Base-by-base conservation (phyloP, 1,284 basidiomycete genomes). In the Agaricales sp. region DNA sequence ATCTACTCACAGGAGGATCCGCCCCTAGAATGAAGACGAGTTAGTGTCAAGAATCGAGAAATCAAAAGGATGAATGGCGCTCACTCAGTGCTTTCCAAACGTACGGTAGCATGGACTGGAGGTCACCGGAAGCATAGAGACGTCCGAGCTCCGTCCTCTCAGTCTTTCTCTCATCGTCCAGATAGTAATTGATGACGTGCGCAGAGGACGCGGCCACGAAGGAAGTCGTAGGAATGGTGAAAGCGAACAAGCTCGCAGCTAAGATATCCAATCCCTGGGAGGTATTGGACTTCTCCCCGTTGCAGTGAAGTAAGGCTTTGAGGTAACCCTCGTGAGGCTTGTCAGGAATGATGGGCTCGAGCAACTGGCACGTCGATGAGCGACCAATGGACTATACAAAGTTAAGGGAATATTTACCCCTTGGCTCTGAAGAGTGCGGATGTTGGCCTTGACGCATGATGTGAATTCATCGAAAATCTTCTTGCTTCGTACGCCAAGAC, bases 141-240 rank as follows among this genome's bases (percentile, higher is more conserved):
- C 56, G 53, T 20, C 65, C 61, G 23, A 77, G 54, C 14, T 51
- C 55, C 4, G 71, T 61, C 19, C 73, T 63, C 45, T 70, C 69
- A 20, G 61, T 52, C 35, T 59, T 52, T 50, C 67, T 65, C 22
- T 61, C 63, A 1, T 71, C 65, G 21, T 70, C 63, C 16, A 87
- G 64, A 58, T 79, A 87, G 62, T 78, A 83, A 60, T 86, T 70
- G 46, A 88, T 68, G 23, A 83, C 70, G 49, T 77, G 71, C 2
- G 76, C 69, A 22, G 83, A 61, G 3, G 73, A 71, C 54, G 76
- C 69, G 2, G 80, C 75, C 62, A 75, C 81, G 16, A 74, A 57
- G 1, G 72, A 64, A 1, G 74, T 68, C 3, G 76, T 74, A 3
- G 77, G 74, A 12, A 78, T 66, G 12, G 70, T 59, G 51, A 75